Evolutionary conservation across 2,329 filamentous ascomycete species (phyloP).

Genomic region (Hymenoscyphus scutula): DNA sequence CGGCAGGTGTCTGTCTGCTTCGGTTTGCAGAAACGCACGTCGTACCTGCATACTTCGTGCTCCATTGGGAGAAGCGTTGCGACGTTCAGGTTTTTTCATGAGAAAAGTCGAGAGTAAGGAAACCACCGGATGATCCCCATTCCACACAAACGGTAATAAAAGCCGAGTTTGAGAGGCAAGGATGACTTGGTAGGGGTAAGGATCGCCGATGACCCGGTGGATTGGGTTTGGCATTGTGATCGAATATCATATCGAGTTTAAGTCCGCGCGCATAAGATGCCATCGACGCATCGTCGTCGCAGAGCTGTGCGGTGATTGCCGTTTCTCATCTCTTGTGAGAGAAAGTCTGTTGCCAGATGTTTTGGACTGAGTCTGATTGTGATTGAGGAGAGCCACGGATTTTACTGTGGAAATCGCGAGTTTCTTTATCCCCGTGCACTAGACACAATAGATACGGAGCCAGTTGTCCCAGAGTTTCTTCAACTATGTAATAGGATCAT

Average conservation of each 20-base stretch:
- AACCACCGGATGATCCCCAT: constrained; percentile 5
- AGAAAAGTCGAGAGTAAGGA: neutral
- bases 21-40: neutral
- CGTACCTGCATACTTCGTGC: constrained; percentile 12
- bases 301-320: neutral
- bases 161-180: constrained; percentile 7
- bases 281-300: neutral
- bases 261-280: neutral
- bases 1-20: constrained; percentile 5
- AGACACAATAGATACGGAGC: neutral
- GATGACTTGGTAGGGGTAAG: constrained; percentile 3
- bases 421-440: neutral
- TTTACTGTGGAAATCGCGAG: neutral
- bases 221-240: constrained; percentile 8
- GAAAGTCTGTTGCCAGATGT: neutral
- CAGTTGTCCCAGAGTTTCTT: neutral
- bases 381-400: neutral
- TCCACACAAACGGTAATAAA: constrained; percentile 6
- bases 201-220: constrained; percentile 6
- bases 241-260: neutral
- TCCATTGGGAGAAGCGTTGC: neutral
- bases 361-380: neutral
- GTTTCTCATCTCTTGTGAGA: neutral
- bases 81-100: neutral
- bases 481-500: neutral